Evolutionary conservation across 2,329 filamentous ascomycete genomes (phyloP), one percentile per base, ranked within the genome.

Genomic region (Daldinia sp.): DNA sequence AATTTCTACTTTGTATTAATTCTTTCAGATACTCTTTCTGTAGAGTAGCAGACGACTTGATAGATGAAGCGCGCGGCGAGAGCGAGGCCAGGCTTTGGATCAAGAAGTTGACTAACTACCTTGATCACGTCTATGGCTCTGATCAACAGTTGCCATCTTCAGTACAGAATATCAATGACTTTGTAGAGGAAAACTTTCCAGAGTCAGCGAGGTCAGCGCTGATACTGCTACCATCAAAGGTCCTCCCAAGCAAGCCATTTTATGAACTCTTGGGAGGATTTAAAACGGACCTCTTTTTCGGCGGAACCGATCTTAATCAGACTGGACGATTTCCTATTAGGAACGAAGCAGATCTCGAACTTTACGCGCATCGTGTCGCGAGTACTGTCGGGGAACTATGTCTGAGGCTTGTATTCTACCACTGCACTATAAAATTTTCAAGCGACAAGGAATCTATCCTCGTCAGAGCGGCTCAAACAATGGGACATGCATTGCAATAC

Each of bases 401-500:
- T 67, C 79, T 92, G 6, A 82, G 89, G 71, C 80, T 92, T 2
- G 88, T 90, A 10, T 87, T 90, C 68, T 77, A 84, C 62, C 85
- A 91, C 69, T 81, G 77, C 68, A 30, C 78, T 48, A 64, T 74
- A 62, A 25, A 66, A 34, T 55, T 77, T 47, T 60, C 71, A 10
- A 50, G 66, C 3, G 63, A 74, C 47, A 76, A 80, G 25, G 66
- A 75, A 39, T 72, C 78, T 11, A 71, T 77, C 2, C 79, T 91
- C 4, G 77, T 88, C 11, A 71, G 78, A 13, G 84, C 87, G 0
- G 88, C 88, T 1, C 80, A 81, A 17, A 79, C 82, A 25, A 92
- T 92, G 90, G 90, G 90, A 0, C 83, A 90, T 30, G 90, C 90
- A 1, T 77, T 93, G n/a, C 90, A 93, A 71, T 92, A 90, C 69